A percentile compares a stretch with the other conserved stretches of the same genome.
These are phyloP conservation scores for Trichoderma simmonsii DNA, from an alignment of 2,329 filamentous ascomycete genomes.

Conservation along the genomic window DNA sequence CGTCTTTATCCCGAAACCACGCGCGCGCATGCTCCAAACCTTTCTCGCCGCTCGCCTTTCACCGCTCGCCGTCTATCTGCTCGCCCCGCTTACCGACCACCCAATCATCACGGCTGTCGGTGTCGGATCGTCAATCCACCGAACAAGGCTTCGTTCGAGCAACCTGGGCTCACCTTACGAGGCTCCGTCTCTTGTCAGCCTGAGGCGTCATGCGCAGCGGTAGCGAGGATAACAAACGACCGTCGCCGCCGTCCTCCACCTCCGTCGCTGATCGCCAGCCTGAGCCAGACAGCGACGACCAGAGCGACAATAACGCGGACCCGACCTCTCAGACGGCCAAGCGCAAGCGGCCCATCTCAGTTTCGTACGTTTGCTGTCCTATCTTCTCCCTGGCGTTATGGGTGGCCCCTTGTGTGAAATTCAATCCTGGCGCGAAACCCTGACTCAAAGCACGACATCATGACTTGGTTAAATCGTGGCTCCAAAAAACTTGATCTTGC, in stretches of 20 bases:
- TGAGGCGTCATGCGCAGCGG: conserved; percentile 26
- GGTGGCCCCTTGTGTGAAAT: background rate
- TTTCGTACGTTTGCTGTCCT: conserved; percentile 46
- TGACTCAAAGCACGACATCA: background rate
- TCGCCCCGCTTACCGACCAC: background rate
- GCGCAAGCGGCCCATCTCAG: conserved; percentile 59
- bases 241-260: conserved; percentile 23
- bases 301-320: conserved; percentile 45
- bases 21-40: background rate
- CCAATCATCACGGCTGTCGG: background rate
- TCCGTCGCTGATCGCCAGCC: conserved; percentile 34
- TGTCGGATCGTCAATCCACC: conserved; percentile 15
- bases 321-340: conserved; percentile 41
- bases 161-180: background rate
- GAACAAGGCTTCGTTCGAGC: background rate
- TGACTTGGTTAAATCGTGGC: background rate
- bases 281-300: conserved; percentile 49
- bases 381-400: background rate
- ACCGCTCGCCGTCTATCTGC: background rate
- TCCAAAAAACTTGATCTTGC: background rate
- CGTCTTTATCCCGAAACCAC: conserved; percentile 9
- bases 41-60: background rate
- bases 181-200: background rate
- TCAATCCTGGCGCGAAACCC: background rate
- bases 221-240: conserved; percentile 21